These are phyloP conservation scores for Ganoderma leucocontextum DNA, from an alignment of 1,284 basidiomycete species.

Conservation along the genomic window DNA sequence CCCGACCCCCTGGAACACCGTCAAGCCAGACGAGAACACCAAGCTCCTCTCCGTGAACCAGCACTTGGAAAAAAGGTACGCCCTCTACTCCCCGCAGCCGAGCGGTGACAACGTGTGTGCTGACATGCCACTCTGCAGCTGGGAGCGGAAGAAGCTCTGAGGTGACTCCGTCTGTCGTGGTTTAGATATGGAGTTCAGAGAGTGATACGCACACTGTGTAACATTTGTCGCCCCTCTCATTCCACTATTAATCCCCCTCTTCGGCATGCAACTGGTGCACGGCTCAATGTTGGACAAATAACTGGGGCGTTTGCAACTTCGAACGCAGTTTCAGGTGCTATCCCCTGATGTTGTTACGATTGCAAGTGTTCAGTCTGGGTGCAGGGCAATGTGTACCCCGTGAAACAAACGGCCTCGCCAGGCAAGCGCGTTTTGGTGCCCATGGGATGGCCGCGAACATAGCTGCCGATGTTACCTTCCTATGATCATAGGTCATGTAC, in stretches of 20 bases:
- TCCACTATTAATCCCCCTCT: slow-evolving; percentile 16
- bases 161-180: slow-evolving; percentile 18
- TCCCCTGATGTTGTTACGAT: neutral
- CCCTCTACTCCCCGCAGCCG: slow-evolving; percentile 6
- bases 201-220: slow-evolving; percentile 8
- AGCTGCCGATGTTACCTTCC: neutral
- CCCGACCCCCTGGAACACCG: slow-evolving; percentile 82
- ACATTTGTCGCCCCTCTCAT: slow-evolving; percentile 16
- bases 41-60: slow-evolving; percentile 76
- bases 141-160: slow-evolving; percentile 76
- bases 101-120: slow-evolving; percentile 19
- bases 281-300: neutral
- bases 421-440: neutral
- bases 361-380: neutral
- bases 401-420: neutral
- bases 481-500: no score
- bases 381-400: neutral
- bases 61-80: slow-evolving; percentile 75
- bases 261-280: neutral
- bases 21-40: slow-evolving; percentile 75
- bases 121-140: slow-evolving; percentile 51
- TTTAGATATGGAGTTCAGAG: slow-evolving; percentile 15
- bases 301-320: neutral
- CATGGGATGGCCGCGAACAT: neutral
- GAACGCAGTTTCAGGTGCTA: no score